These are phyloP conservation scores for Aspergillus nomiae DNA, from an alignment of 2,329 filamentous ascomycete genomes.

Conservation along the genomic window DNA sequence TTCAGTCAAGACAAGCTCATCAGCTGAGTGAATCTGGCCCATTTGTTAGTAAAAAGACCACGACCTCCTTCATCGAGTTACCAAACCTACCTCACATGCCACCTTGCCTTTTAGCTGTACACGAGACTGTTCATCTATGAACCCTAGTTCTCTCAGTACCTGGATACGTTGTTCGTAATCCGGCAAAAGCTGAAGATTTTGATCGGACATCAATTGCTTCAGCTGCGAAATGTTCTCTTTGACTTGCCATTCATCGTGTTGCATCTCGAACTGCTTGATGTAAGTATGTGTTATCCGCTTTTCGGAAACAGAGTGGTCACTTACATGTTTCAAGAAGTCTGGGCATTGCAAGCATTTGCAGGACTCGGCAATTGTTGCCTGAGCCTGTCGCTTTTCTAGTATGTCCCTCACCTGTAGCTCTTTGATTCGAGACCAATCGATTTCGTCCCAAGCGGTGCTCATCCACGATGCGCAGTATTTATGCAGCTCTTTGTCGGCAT, in stretches of 20 bases:
- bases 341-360: slow-evolving; percentile 71
- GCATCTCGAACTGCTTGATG: slow-evolving; percentile 76
- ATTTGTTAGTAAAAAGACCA: slow-evolving; percentile 5
- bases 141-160: slow-evolving; percentile 87
- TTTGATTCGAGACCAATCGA: slow-evolving; percentile 79
- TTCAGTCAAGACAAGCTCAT: slow-evolving; percentile 94
- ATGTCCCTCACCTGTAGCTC: slow-evolving; percentile 80
- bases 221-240: slow-evolving; percentile 89
- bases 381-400: slow-evolving; percentile 68
- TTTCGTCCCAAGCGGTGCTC: slow-evolving; percentile 76
- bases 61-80: not conserved
- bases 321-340: slow-evolving; percentile 82
- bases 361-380: slow-evolving; percentile 63
- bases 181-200: slow-evolving; percentile 91
- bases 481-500: slow-evolving; percentile 69
- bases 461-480: slow-evolving; percentile 74
- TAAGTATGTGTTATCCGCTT: slow-evolving; percentile 21
- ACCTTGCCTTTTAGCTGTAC: slow-evolving; percentile 98
- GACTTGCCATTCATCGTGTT: slow-evolving; percentile 94
- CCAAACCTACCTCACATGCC: slow-evolving; percentile 72
- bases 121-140: slow-evolving; percentile 82
- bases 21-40: slow-evolving; percentile 79
- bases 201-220: slow-evolving; percentile 87
- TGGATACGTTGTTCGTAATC: slow-evolving; percentile 95
- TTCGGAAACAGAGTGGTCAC: slow-evolving; percentile 35